Conservation (phyloP, 768 basidiomycete genomes). For the Calocybe indica region DNA sequence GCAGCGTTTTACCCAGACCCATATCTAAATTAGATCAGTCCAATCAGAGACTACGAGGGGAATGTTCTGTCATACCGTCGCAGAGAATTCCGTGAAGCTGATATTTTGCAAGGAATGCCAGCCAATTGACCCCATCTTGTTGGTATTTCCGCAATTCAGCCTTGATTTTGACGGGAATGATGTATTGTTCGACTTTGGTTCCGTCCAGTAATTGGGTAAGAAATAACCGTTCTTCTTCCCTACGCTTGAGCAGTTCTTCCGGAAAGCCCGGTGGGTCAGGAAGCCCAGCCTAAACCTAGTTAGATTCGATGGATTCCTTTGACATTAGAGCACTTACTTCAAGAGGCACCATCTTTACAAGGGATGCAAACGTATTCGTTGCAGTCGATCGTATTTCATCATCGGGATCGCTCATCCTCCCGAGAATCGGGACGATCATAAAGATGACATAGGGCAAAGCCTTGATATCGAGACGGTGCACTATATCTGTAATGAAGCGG, state of each 20-base stretch:
- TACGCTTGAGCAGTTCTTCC: slow-evolving; percentile 75
- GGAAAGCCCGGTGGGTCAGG: slow-evolving; percentile 95
- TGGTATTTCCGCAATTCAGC: slow-evolving; percentile 97
- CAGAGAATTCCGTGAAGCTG: slow-evolving; percentile 97
- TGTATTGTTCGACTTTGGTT: slow-evolving; percentile 87
- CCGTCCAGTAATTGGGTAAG: slow-evolving; percentile 92
- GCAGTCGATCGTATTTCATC: slow-evolving; percentile 89
- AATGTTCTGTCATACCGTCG: slow-evolving; percentile 58
- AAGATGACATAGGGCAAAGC: slow-evolving; percentile 96
- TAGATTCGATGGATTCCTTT: background rate
- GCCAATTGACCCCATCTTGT: slow-evolving; percentile 97
- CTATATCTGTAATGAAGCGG: slow-evolving; percentile 60
- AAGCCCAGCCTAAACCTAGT: slow-evolving; percentile 69
- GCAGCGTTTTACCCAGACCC: slow-evolving; percentile 97
- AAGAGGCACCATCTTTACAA: slow-evolving; percentile 97
- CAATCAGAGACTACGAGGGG: background rate
- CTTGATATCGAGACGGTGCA: slow-evolving; percentile 88
- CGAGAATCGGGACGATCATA: slow-evolving; percentile 91
- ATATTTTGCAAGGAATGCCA: slow-evolving; percentile 96
- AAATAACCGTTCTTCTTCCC: slow-evolving; percentile 87
- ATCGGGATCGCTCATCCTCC: slow-evolving; percentile 93
- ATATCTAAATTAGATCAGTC: slow-evolving; percentile 57
- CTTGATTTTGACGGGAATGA: slow-evolving; percentile 81
- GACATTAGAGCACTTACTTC: slow-evolving; percentile 52
- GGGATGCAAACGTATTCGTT: slow-evolving; percentile 94